Base-by-base conservation (phyloP, 208 protist species). In the Crithidia acanthocephali region DNA sequence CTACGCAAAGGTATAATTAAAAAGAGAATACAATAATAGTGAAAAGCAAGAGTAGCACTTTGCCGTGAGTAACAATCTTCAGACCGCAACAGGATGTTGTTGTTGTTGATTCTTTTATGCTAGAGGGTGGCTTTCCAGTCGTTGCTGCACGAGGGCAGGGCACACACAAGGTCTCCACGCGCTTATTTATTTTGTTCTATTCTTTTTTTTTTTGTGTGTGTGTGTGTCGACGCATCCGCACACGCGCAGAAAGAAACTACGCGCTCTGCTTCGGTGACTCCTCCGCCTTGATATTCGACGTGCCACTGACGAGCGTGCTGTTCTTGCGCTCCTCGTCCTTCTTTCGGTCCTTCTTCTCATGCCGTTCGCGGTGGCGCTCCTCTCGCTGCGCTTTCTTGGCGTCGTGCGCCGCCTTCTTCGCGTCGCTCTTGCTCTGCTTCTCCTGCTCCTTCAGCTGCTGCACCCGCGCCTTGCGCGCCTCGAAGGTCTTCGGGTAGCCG, bases 401-500 rank as follows among this genome's bases (percentile, higher is more conserved):
- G 27, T 78, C 78, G 48, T 76, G 57, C 37, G 70, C 75, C 8
- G 62, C 66, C 51, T 56, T 67, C 51, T 78, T 76, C 18, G 44
- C 66, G 30, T 62, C 52, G 33, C 71, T 75, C 52, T 75, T 81
- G 48, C 33, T 25, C 47, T 25, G 25, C 55, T 83, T 69, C 59
- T 68, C 42, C 59, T 74, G 68, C 48, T 79, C 74, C 74, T 85
- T 90, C 59, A 63, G 67, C 23, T 64, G 60, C 62, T 77, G 70
- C 33, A 87, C 58, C 42, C 80, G 52, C 50, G 66, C 27, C 76
- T 85, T 83, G 11, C 76, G 66, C 61, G 85, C 72, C 32, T 81
- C 74, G 48, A 71, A 76, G 55, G 62, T 78, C 3, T 15, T 65
- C 20, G 83, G 82, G 65, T 88, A 91, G 42, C 80, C 76, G 16